A percentile compares a stretch with the other conserved stretches of the same genome.
These are phyloP conservation scores for Yamadazyma diddensiae DNA, from an alignment of 1,139 yeast genomes.

Conservation along the genomic window DNA sequence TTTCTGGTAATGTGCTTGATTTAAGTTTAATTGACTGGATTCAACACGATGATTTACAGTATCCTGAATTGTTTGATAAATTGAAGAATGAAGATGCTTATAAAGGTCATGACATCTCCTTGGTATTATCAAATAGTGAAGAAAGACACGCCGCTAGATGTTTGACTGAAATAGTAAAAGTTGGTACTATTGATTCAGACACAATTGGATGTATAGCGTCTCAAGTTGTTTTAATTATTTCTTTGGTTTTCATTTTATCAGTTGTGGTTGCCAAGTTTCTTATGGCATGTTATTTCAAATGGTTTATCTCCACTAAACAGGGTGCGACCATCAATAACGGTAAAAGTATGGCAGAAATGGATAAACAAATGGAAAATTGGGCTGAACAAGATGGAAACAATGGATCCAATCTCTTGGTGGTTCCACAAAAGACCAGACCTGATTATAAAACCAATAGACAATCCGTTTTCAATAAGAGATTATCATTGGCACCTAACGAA, in stretches of 20 bases:
- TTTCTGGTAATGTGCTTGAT: slow-evolving; percentile 85
- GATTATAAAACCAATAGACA: slow-evolving; percentile 47
- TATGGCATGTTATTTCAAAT: slow-evolving; percentile 85
- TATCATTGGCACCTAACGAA: slow-evolving; percentile 41
- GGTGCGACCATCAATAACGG: slow-evolving; percentile 51
- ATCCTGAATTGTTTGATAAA: slow-evolving; percentile 68
- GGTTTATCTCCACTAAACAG: slow-evolving; percentile 75
- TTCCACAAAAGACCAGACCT: slow-evolving; percentile 52
- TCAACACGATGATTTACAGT: slow-evolving; percentile 60
- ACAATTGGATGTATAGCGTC: slow-evolving; percentile 97
- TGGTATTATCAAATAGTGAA: slow-evolving; percentile 63
- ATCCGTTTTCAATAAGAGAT: slow-evolving; percentile 39
- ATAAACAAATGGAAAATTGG: slow-evolving; percentile 77
- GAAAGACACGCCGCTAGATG: slow-evolving; percentile 79
- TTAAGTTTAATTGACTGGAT: slow-evolving; percentile 75
- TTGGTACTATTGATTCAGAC: slow-evolving; percentile 85
- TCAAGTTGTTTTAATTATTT: slow-evolving; percentile 70
- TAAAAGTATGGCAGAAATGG: slow-evolving; percentile 44
- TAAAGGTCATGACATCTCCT: slow-evolving; percentile 79
- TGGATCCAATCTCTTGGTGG: slow-evolving; percentile 55
- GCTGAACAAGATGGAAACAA: slow-evolving; percentile 44
- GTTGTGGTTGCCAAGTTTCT: slow-evolving; percentile 74
- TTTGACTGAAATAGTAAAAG: slow-evolving; percentile 80
- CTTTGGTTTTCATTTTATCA: slow-evolving; percentile 80
- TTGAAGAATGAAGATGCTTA: slow-evolving; percentile 53